Percentiles rank a stretch among this genome's conserved stretches.
Evolutionary conservation across 2,329 filamentous ascomycete species (phyloP).

Genomic region (Magnaporthales sp.): DNA sequence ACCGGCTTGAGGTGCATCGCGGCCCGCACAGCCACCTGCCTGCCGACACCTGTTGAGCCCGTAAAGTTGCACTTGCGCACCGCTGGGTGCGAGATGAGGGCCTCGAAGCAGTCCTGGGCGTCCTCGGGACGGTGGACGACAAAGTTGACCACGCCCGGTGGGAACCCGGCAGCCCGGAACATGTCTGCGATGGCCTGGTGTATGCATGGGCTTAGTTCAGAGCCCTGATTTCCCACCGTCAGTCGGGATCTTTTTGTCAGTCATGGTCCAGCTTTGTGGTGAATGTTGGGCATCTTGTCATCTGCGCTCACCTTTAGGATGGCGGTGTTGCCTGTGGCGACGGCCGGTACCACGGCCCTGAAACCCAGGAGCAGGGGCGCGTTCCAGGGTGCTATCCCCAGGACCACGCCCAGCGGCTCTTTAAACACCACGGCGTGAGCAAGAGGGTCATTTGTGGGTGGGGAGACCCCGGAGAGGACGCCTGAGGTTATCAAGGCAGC

Average conservation of each 20-base stretch:
- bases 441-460: constrained; percentile 21
- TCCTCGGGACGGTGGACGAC: constrained; percentile 22
- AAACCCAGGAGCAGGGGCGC: constrained; percentile 17
- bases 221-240: constrained; percentile 12
- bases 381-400: constrained; percentile 12
- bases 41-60: constrained; percentile 31
- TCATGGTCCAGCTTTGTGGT: neutral
- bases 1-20: constrained; percentile 33
- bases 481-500: neutral
- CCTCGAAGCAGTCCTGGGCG: constrained; percentile 23
- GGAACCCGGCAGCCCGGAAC: constrained; percentile 31
- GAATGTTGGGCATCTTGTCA: neutral
- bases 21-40: constrained; percentile 26
- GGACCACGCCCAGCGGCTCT: neutral
- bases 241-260: neutral
- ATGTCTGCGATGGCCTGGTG: constrained; percentile 23
- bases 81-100: constrained; percentile 24
- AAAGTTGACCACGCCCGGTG: constrained; percentile 29
- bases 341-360: constrained; percentile 10
- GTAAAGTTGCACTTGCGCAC: constrained; percentile 35
- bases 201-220: constrained; percentile 21
- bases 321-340: constrained; percentile 17
- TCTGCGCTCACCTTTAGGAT: constrained; percentile 16
- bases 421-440: constrained; percentile 16
- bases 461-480: constrained; percentile 15